Conservation (phyloP, 495 filamentous ascomycete species). For the Trichocladium uniseriatum region DNA sequence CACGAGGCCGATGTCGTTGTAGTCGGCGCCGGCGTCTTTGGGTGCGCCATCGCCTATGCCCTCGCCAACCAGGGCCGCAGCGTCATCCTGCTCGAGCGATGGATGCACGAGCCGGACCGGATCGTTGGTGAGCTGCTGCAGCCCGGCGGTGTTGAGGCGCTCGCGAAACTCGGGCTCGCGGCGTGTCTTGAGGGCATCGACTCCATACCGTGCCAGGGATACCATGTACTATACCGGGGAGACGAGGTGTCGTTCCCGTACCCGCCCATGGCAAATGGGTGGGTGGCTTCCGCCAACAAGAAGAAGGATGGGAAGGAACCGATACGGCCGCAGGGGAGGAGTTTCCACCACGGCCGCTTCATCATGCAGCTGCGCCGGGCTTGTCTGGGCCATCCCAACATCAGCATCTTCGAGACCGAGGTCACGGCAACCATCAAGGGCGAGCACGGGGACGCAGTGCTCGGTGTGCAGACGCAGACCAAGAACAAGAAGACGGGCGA, state of each 20-base stretch:
- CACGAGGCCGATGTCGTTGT: constrained; percentile 69
- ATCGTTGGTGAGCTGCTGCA: constrained; percentile 95
- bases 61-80: constrained; percentile 77
- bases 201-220: constrained; percentile 69
- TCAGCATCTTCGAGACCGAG: constrained; percentile 66
- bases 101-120: constrained; percentile 86
- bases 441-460: constrained; percentile 49
- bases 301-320: constrained; percentile 9
- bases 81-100: constrained; percentile 82
- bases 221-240: constrained; percentile 77
- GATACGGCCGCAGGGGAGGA: constrained; percentile 50
- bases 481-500: constrained; percentile 41
- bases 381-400: constrained; percentile 55
- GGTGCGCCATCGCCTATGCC: constrained; percentile 77
- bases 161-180: constrained; percentile 67
- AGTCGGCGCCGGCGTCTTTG: constrained; percentile 82
- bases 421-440: constrained; percentile 53
- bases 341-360: constrained; percentile 81
- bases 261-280: constrained; percentile 32
- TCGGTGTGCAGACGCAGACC: constrained; percentile 66
- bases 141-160: constrained; percentile 76
- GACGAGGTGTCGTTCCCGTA: constrained; percentile 75
- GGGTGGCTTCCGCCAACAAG: constrained; percentile 5
- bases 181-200: constrained; percentile 88
- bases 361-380: constrained; percentile 64